A percentile compares a stretch with the other conserved stretches of the same genome.
Evolutionary conservation across 169 alveolate genomes (phyloP).

Genomic region (Eimeria zaria): DNA sequence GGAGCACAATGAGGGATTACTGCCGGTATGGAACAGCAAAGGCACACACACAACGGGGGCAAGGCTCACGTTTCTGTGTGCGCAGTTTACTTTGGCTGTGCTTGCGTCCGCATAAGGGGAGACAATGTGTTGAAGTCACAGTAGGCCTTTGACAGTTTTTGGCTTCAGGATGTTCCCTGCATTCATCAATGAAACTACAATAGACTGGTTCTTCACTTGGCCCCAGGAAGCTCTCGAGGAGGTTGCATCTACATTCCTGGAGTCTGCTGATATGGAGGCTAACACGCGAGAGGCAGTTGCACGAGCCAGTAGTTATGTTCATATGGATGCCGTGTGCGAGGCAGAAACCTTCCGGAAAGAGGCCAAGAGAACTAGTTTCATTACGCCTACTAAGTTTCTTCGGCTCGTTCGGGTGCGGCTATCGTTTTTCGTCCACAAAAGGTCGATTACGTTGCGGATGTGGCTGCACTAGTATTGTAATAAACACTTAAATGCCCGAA

Average conservation of each 20-base stretch:
- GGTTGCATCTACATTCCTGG: slow-evolving; percentile 96
- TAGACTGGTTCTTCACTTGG: slow-evolving; percentile 98
- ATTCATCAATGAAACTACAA: slow-evolving; percentile 96
- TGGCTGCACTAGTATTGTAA: neutral
- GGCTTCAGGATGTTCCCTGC: slow-evolving; percentile 91
- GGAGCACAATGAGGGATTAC: slow-evolving; percentile 95
- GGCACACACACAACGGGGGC: neutral
- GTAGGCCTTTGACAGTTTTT: neutral
- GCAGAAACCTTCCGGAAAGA: slow-evolving; percentile 91
- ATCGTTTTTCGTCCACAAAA: neutral
- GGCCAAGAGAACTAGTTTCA: slow-evolving; percentile 95
- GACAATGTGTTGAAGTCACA: neutral
- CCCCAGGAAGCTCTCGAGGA: slow-evolving; percentile 97
- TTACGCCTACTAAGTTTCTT: slow-evolving; percentile 97
- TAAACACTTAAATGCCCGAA: neutral
- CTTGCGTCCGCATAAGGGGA: neutral
- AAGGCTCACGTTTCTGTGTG: neutral
- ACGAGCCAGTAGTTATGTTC: slow-evolving; percentile 93
- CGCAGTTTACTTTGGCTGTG: neutral
- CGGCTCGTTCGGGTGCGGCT: slow-evolving; percentile 92
- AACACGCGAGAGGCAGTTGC: slow-evolving; percentile 91
- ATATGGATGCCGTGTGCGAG: slow-evolving; percentile 91
- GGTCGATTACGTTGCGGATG: neutral
- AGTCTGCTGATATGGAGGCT: slow-evolving; percentile 87
- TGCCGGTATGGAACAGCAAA: slow-evolving; percentile 91